Base-by-base conservation (phyloP, 1,284 basidiomycete species). In the Cutaneotrichosporon cyanovorans region DNA sequence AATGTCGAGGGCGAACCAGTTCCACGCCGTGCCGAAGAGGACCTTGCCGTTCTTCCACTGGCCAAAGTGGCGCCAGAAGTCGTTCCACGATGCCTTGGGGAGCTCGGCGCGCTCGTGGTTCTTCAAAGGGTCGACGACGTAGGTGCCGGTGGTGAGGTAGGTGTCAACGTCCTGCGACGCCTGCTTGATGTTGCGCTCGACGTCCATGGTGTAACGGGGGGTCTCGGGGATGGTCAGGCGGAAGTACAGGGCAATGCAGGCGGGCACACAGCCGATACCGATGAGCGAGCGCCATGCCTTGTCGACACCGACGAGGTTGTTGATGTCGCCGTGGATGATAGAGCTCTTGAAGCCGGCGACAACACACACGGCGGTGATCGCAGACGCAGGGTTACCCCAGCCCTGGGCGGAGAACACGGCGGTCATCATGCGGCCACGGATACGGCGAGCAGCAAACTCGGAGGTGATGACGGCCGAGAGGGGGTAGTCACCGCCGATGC, bases 141-240 rank as follows among this genome's bases (percentile, higher is more conserved):
- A 79, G 7, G 65, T 68, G 33, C 69, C 71, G n/a, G 73, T 75
- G 35, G 76, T 73, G 43, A 87, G 68, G 61, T 85, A 81, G 32
- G 77, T 77, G 56, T 68, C 58, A 55, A 84, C 82, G 63, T 87
- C 84, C 44, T 77, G 72, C 12, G 79, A 61, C 10, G 85, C 85
- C 62, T 84, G 82, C 59, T 79, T 75, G 53, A 88, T 77, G 71
- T 89, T 86, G 51, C 85, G 81, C 73, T 89, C 85, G 58, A 90
- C 80, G 73, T 89, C 87, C 81, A 90, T 86, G 50, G 86, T 90
- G 77, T 85, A 92, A 58, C 87, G 84, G 31, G 86, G 62, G 14
- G 76, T 77, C 62, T 76, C 76, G 51, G 74, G 70, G 53, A 74
- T 74, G 31, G 73, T 73, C 28, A 69, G 49, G 46, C 70, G 74